Conservation (phyloP, 139 green algal genomes). For the Trebouxia sp. region DNA sequence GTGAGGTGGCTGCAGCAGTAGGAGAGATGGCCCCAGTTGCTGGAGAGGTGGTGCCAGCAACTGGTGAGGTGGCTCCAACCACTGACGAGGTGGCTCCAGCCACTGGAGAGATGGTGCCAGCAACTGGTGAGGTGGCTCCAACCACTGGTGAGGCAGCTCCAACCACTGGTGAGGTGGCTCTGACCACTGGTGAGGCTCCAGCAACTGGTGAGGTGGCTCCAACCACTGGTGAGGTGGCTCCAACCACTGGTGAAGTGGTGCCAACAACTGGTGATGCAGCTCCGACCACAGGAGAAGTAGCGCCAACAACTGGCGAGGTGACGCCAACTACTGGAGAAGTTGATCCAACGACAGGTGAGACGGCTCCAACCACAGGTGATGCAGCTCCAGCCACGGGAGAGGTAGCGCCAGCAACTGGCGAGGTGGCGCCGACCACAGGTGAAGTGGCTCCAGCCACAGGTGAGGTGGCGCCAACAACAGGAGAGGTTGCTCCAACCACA, state of each 20-base stretch:
- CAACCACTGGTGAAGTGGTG: too few relatives aligned
- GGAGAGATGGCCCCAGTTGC: neutral
- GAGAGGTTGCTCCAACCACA: neutral
- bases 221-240: too few relatives aligned
- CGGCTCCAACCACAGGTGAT: neutral
- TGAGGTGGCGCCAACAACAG: neutral
- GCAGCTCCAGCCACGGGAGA: neutral
- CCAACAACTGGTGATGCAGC: neutral
- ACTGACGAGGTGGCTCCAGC: neutral
- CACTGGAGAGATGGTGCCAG: too few relatives aligned
- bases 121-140: too few relatives aligned
- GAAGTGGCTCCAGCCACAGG: neutral
- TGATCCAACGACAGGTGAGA: neutral
- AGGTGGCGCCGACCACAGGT: neutral
- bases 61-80: neutral
- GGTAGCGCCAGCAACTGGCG: neutral
- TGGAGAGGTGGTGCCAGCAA: conserved; percentile 4
- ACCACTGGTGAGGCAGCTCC: too few relatives aligned
- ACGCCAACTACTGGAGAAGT: neutral
- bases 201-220: too few relatives aligned
- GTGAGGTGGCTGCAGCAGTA: neutral
- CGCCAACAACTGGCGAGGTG: neutral
- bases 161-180: too few relatives aligned
- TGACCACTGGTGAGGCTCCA: too few relatives aligned
- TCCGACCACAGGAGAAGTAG: neutral